Evolutionary conservation across 257 asterid genomes (phyloP), one percentile per base, ranked within the genome.

Genomic region (Scutellaria barbata): DNA sequence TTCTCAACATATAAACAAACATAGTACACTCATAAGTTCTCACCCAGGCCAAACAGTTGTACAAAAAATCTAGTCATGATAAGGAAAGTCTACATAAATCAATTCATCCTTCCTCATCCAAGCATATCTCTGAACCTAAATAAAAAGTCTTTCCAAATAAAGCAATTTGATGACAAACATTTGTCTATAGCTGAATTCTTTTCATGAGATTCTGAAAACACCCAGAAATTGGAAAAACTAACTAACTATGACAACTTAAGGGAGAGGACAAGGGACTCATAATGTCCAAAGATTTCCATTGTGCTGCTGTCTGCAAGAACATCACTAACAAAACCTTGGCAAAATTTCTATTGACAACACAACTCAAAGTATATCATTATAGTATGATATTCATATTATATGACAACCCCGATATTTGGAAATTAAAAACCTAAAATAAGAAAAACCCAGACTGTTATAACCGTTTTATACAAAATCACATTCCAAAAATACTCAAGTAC

Each of bases 121-220:
- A 10, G 12, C 53, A 63, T 42, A 41, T 33, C 4, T 8, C 37
- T 53, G 33, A 7, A 53, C 9, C 35, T 17, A 53, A 53, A 53
- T 18, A 53, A 53, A 8, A 53, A 25, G 63, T 30, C 39, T 41
- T 42, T 63, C 48, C 25, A 17, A 18, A 41, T 7, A 39, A 40
- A 42, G 10, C 5, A 30, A 43, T 63, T 35, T 30, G 69, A 62
- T 63, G 69, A 5, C 39, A 20, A 63, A 43, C 5, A 63, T 42
- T 42, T 63, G 40, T 18, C 25, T 20, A 45, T 64, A 12, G 43
- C 10, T 12, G 1, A 12, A 39, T 18, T 16, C 1, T 61, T 14
- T 14, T 45, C 70, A 64, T 18, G 9, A 6, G 6, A 33, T 45
- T 46, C n/a, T 2, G 8, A 25, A 65, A 13, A 65, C 56, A 45